Base-by-base conservation (phyloP, 192 early-diverging fungal species). In the Allomyces macrogynus region DNA sequence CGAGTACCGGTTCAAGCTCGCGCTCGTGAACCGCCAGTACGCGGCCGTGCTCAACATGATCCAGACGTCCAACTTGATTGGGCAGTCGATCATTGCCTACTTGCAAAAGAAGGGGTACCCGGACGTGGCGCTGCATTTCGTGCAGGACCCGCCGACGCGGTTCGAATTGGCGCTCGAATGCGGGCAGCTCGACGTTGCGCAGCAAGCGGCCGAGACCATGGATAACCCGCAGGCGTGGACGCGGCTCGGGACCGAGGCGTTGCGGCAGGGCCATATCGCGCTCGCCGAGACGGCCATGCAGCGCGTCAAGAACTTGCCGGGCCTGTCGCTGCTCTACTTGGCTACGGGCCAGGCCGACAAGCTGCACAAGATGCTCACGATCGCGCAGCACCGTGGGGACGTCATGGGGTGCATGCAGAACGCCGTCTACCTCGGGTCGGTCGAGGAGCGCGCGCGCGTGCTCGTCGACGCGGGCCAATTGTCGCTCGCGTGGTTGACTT, bases 31-130 rank as follows among this genome's bases (percentile, higher is more conserved):
- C 66, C 81, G 85, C 60, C 90, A 99, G 74, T 97, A 97, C 73
- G 91, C 93, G 65, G 89, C 97, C 70, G 96, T 99, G 1, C 78
- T 99, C 62, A 84, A 90, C 69, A 92, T 99, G 66, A 97, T 99
- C 71, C 88, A 89, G 62, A 93, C 84, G 65, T 92, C 89, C 9
- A 97, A 97, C 75, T 76, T 99, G 60, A 90, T 97, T 10, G 96
- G 96, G 4, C 96, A 99, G 72, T 89, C 91, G 23, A 99, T 99
- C 74, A 99, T 99, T 75, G 92, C 93, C 1, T 99, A 99, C 73
- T 73, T 99, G 66, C 93, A 99, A 73, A 96, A 97, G 84, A 97
- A 99, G 75, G 96, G 96, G 0, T 97, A 97, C 72, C 92, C 96
- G 0, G 96, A 99, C 77, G 84, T 98, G 77, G 96, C 96, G 8